Evolutionary conservation across 306 rosid genomes (phyloP), one percentile per base, ranked within the genome.

Genomic region (Casuarina cunninghamiana): DNA sequence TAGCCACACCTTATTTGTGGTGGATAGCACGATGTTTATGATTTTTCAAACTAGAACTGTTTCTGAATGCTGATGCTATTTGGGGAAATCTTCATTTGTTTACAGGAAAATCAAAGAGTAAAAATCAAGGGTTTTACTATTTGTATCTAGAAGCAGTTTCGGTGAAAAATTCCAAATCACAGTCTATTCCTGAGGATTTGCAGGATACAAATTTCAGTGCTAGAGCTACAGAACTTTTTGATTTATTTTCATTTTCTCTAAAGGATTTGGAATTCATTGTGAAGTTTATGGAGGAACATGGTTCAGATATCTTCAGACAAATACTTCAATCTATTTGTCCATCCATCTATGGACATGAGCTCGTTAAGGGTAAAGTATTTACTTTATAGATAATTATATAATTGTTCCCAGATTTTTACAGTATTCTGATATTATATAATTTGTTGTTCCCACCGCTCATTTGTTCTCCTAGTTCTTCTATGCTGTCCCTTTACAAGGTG

Each of bases 311-410:
- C 78, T 95, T 95, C 83, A 84, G 91, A 69, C 97, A 95, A 86
- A 83, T 92, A 75, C 89, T 95, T 81, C 97, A 95, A 57, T 91
- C 99, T 69, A 83, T 95, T 75, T 95, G 97, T 85, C 97, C 99
- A 68, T 95, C 99, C 55, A 95, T 95, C 81, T 92, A 87, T 53
- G 99, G 99, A n/a, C 97, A 95, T 61, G 98, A 95, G 71, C 96
- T 95, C 80, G 97, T 95, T 78, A 95, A 95, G 89, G 97, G 98
- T 95, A 83, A 78, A 72, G 51, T 67, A 51, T 53, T 26, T 51
- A 50, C 48, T 49, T 50, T 26, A 38, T 35, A 69, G 67, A 53
- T 76, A 75, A 74, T 54, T 62, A 38, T 68, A 44, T 75, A 75
- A 35, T 32, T 71, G 80, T 38, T 58, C 76, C 73, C 19, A 73